Evolutionary conservation across 176 grass and related monocot species (phyloP).

Genomic region (Oryza glaberrima): DNA sequence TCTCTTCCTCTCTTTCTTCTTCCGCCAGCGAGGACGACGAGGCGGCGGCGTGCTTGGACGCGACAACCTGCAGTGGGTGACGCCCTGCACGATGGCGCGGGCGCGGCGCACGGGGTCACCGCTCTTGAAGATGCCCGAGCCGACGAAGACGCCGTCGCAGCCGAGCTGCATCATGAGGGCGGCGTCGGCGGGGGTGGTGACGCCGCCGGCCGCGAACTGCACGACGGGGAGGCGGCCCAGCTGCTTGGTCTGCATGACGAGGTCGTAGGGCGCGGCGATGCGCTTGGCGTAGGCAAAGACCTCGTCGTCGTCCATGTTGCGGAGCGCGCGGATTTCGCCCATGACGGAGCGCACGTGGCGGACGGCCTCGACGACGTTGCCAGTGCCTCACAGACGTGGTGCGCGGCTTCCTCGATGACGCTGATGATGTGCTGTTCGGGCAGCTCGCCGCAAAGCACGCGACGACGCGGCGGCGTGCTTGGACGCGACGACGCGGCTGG

Average conservation of each 20-base stretch:
- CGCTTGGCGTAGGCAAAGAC: constrained; percentile 64
- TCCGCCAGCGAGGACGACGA: no score
- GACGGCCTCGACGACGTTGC: constrained; percentile 77
- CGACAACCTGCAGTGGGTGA: constrained; percentile 53
- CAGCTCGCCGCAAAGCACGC: no score
- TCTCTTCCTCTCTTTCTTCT: no score
- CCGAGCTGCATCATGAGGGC: constrained; percentile 67
- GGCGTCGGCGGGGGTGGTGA: constrained; percentile 58
- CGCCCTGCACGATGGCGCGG: constrained; percentile 60
- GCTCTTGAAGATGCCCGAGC: constrained; percentile 68
- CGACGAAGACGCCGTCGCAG: constrained; percentile 41
- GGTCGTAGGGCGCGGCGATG: constrained; percentile 64
- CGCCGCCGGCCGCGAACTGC: constrained; percentile 60
- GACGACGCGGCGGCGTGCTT: no score
- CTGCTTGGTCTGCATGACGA: constrained; percentile 75
- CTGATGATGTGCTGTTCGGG: no score
- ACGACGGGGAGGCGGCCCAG: constrained; percentile 64
- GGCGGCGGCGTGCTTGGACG: no score
- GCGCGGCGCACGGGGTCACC: constrained; percentile 57
- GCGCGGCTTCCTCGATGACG: no score
- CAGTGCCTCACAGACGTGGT: constrained; percentile 36
- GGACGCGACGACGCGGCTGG: no score
- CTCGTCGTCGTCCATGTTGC: constrained; percentile 71
- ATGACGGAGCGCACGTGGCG: constrained; percentile 66
- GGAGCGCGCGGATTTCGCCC: constrained; percentile 54